Evolutionary conservation across 83 land plant genomes (phyloP), one percentile per base, ranked within the genome.

Genomic region (Picea abies): DNA sequence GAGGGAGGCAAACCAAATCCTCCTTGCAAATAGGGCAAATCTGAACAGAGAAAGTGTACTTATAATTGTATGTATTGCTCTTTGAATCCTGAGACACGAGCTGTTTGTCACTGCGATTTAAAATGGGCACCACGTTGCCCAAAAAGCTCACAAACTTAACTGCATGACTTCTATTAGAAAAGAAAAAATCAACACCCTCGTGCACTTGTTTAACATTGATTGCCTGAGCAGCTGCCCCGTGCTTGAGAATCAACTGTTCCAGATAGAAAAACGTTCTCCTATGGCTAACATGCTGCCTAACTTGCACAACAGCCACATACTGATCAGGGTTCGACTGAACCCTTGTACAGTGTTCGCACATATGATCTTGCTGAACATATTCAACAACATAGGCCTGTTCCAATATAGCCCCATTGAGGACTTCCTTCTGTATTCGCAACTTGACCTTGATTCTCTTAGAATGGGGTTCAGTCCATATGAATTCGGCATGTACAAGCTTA

Each of bases 271-370:
- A 93, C 8, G 95, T 94, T 60, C 97, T 82, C 83, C 94, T 91
- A 63, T 94, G 95, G 72, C 88, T 75, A 44, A 90, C 95, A 78
- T 94, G 91, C 88, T 94, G 97, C 44, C 95, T 61, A 64, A 94
- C 86, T 76, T 94, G 93, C 68, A 94, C 97, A n/a, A 87, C 81
- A 61, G 95, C 97, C 58, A 90, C 84, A 91, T 92, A 94, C 81
- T 92, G 95, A 82, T 94, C 95, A n/a, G 97, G 97, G 61, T 92
- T 92, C n/a, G 97, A 92, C 37, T 88, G 91, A 39, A 82, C 81
- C 60, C 95, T 79, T 5, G 93, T 79, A 80, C 93, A 94, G 49
- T 84, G 83, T 25, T 91, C 93, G 78, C 97, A 94, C 91, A 91
- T 87, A 22, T 87, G 90, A 63, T 94, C 95, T 25, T 88, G 89